Evolutionary conservation across 1,284 basidiomycete species (phyloP).

Genomic region (Wallemia mellicola): DNA sequence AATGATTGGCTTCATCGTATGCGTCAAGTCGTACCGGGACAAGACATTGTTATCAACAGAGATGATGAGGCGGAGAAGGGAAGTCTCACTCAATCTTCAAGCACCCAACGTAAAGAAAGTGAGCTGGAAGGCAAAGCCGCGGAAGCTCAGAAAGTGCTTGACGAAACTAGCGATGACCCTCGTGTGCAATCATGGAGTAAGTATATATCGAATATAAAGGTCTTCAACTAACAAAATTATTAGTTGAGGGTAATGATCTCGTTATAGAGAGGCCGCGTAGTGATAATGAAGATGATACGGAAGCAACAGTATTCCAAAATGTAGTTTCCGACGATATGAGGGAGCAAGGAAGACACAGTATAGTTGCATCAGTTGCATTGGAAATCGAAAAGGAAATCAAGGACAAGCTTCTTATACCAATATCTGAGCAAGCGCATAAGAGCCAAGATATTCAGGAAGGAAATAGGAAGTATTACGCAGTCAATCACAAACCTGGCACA

Average conservation of each 20-base stretch:
- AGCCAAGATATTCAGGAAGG: not conserved
- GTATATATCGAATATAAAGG: constrained; percentile 3
- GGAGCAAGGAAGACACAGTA: not conserved
- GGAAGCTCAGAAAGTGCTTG: not conserved
- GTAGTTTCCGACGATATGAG: not conserved
- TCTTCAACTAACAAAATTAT: constrained; percentile 18
- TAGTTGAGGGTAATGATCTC: constrained; percentile 28
- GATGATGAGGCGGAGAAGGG: constrained; percentile 18
- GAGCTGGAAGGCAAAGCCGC: constrained; percentile 4
- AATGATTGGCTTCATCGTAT: constrained; percentile 9
- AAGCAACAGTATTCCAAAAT: not conserved
- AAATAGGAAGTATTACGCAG: not conserved
- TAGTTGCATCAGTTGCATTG: not conserved
- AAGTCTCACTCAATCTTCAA: constrained; percentile 1
- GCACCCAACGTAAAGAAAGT: constrained; percentile 4
- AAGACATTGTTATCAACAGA: constrained; percentile 54
- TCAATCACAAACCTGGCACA: not conserved
- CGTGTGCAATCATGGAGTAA: constrained; percentile 7
- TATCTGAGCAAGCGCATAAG: not conserved
- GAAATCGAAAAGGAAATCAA: not conserved
- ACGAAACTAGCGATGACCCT: not conserved
- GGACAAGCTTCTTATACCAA: not conserved
- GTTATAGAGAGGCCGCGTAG: constrained; percentile 28
- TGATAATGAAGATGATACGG: not conserved
- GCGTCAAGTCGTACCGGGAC: constrained; percentile 35